phyloP scores from a whole-genome alignment of 179 eudicot genomes.

The Spergularia azorica region DNA sequence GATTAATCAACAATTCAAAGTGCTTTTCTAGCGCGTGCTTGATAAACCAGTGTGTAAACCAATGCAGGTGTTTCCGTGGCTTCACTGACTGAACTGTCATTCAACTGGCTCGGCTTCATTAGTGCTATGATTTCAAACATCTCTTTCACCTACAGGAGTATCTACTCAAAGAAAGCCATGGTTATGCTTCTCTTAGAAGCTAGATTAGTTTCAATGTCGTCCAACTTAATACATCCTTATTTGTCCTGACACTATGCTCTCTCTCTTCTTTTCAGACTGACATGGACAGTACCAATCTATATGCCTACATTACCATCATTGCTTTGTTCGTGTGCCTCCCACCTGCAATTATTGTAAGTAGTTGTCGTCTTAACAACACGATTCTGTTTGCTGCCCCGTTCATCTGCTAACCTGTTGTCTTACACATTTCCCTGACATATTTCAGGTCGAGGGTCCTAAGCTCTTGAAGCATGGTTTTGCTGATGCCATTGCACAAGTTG shows the following conservation, averaged over 20 bases:
- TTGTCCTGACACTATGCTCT: constrained; percentile 24
- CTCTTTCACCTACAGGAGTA: constrained; percentile 97
- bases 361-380: not conserved
- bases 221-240: not conserved
- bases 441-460: constrained; percentile 84
- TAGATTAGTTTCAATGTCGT: not conserved
- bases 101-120: constrained; percentile 93
- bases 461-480: constrained; percentile 72
- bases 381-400: not conserved
- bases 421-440: not conserved
- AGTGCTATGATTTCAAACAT: constrained; percentile 97
- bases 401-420: not conserved
- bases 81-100: constrained; percentile 88
- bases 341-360: constrained; percentile 88
- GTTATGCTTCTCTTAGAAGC: constrained; percentile 37
- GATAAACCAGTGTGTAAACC: not conserved
- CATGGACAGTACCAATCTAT: constrained; percentile 96
- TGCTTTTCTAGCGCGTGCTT: too few species aligned
- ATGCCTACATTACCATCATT: constrained; percentile 96
- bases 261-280: constrained; percentile 71
- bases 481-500: constrained; percentile 96
- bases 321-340: constrained; percentile 87
- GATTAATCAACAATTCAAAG: too few species aligned
- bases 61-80: constrained; percentile 96
- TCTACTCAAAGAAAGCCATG: constrained; percentile 98